Percentiles rank a stretch among this genome's conserved stretches.
These are phyloP conservation scores for Hamiltosporidium tvaerminnensis DNA, from an alignment of 371 early-diverging fungal species.

Conservation along the genomic window DNA sequence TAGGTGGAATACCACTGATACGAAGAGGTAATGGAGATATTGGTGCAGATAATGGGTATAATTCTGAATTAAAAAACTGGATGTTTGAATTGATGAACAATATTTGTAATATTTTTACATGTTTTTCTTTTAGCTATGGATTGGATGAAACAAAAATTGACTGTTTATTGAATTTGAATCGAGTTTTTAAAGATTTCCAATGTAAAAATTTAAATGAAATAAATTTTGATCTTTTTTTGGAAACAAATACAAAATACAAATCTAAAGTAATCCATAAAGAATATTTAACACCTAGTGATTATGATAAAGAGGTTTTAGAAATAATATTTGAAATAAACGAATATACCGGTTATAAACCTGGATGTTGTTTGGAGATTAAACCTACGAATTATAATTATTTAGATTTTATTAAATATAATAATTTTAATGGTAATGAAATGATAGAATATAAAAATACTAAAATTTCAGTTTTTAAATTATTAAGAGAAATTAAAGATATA, in stretches of 20 bases:
- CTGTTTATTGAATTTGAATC: neutral
- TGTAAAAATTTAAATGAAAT: too few relatives aligned
- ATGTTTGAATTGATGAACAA: too few relatives aligned
- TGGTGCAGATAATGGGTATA: conserved; percentile 41
- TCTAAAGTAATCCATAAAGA: conserved; percentile 5
- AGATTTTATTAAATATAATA: conserved; percentile 25
- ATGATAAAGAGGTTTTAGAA: conserved; percentile 23
- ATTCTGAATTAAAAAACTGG: conserved; percentile 16
- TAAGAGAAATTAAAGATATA: too few relatives aligned
- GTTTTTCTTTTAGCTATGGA: too few relatives aligned
- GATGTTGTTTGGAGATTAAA: conserved; percentile 40
- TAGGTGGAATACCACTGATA: conserved; percentile 34
- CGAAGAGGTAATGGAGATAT: conserved; percentile 34
- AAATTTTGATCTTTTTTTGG: too few relatives aligned
- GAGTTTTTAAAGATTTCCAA: too few relatives aligned
- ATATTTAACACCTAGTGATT: conserved; percentile 11
- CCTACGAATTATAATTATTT: conserved; percentile 38
- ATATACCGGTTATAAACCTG: conserved; percentile 8
- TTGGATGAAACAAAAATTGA: neutral
- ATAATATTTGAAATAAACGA: conserved; percentile 26
- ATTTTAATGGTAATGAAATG: too few relatives aligned
- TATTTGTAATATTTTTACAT: too few relatives aligned
- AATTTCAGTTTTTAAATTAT: too few relatives aligned
- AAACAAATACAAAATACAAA: too few relatives aligned
- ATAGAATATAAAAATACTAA: too few relatives aligned